A percentile compares a stretch with the other conserved stretches of the same genome.
Evolutionary conservation across 179 eudicot species (phyloP).

Genomic region (Beta macrorhiza): DNA sequence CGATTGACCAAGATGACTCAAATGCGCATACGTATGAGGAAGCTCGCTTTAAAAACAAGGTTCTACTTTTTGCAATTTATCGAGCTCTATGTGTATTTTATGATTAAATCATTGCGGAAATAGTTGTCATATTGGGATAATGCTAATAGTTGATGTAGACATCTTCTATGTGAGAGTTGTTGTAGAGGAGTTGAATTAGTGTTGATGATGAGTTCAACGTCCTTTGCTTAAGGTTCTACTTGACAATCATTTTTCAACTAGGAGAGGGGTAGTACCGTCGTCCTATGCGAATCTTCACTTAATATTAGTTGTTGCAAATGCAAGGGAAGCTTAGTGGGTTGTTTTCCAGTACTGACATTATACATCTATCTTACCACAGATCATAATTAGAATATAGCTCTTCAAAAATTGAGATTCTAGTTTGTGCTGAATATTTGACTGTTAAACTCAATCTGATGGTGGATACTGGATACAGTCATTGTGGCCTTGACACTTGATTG

Average conservation of each 20-base stretch:
- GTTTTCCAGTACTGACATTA: background rate
- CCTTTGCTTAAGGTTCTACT: background rate
- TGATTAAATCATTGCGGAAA: background rate
- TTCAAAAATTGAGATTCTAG: background rate
- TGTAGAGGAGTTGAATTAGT: too few relatives aligned
- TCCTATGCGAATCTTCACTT: background rate
- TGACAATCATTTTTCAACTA: background rate
- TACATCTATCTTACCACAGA: background rate
- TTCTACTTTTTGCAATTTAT: slow-evolving; percentile 13
- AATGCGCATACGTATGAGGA: slow-evolving; percentile 95
- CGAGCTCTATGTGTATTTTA: background rate
- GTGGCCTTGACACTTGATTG: background rate
- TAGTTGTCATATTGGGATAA: background rate
- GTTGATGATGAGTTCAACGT: too few relatives aligned
- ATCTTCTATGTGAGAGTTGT: background rate
- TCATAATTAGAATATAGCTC: background rate
- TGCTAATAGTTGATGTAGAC: background rate
- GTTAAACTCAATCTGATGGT: background rate
- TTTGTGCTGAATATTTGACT: background rate
- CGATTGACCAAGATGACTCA: slow-evolving; percentile 95
- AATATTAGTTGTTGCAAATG: background rate
- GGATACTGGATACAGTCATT: background rate
- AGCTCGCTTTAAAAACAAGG: slow-evolving; percentile 90
- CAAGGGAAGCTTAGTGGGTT: background rate
- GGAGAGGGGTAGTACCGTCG: background rate